A percentile compares a stretch with the other conserved stretches of the same genome.
Conservation (phyloP, 139 green algal genomes). For the Closterium sp. region DNA sequence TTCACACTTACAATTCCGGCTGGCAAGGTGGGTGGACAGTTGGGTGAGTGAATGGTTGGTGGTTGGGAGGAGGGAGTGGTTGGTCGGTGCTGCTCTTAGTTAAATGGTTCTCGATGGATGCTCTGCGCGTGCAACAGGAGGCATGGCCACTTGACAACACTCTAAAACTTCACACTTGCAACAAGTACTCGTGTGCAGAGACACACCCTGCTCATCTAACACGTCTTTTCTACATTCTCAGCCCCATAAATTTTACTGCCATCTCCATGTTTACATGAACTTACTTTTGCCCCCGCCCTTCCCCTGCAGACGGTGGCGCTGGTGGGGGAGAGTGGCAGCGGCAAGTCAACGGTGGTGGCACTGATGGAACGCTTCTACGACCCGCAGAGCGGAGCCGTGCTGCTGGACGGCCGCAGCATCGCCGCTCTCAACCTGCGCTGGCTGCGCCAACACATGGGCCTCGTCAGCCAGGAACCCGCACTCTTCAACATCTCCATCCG, state of each 20-base stretch:
- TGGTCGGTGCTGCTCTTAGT: too few relatives aligned
- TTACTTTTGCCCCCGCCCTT: background rate
- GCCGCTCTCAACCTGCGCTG: conserved; percentile 72
- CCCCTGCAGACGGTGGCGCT: conserved; percentile 69
- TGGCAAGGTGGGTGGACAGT: conserved; percentile 51
- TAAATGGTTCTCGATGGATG: too few relatives aligned
- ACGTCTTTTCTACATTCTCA: too few relatives aligned
- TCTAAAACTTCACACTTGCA: too few relatives aligned
- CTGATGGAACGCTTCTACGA: conserved; percentile 89
- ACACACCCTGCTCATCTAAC: too few relatives aligned
- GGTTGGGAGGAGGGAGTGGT: too few relatives aligned
- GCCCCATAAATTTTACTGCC: too few relatives aligned
- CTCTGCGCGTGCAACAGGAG: too few relatives aligned
- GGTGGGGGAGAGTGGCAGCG: conserved; percentile 84
- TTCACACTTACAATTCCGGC: conserved; percentile 36
- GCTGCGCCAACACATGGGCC: conserved; percentile 72
- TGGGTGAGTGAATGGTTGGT: background rate
- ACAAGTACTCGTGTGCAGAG: too few relatives aligned
- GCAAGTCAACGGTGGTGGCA: conserved; percentile 87
- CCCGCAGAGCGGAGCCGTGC: conserved; percentile 50
- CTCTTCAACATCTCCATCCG: conserved; percentile 63
- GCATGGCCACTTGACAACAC: too few relatives aligned
- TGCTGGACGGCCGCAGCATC: conserved; percentile 80
- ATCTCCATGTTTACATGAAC: too few relatives aligned
- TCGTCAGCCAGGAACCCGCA: conserved; percentile 76